Percentiles rank a stretch among this genome's conserved stretches.
Evolutionary conservation across 768 basidiomycete species (phyloP).

Genomic region (Boletus bicolor): DNA sequence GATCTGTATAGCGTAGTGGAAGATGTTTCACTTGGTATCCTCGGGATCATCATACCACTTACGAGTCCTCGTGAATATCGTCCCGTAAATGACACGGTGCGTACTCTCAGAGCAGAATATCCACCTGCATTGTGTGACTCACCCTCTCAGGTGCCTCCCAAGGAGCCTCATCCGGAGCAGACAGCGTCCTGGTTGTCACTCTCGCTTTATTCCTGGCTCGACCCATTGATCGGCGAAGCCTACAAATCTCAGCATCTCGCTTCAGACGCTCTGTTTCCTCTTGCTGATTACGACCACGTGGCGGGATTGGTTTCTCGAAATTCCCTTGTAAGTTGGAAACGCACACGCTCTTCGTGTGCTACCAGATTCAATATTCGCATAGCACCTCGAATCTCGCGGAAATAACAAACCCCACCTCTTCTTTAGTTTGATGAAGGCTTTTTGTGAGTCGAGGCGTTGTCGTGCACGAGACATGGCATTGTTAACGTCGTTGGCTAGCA

Average conservation of each 20-base stretch:
- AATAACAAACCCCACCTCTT: neutral
- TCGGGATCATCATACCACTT: constrained; percentile 9
- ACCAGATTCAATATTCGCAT: neutral
- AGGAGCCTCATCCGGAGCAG: constrained; percentile 32
- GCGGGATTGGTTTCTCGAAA: constrained; percentile 30
- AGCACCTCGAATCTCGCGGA: neutral
- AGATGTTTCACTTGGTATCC: neutral
- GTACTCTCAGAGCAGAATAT: neutral
- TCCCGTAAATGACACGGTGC: neutral
- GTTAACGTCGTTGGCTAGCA: neutral
- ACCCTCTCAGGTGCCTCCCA: neutral
- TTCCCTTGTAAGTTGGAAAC: constrained; percentile 25
- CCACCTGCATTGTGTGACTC: constrained; percentile 4
- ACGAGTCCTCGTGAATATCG: neutral
- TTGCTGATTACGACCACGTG: constrained; percentile 46
- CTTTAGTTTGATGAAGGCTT: constrained; percentile 1
- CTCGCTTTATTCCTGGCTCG: constrained; percentile 50
- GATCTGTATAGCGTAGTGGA: neutral
- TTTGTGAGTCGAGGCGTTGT: constrained; percentile 1
- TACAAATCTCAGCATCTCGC: constrained; percentile 41
- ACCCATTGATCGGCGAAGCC: constrained; percentile 44
- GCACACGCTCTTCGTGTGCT: neutral
- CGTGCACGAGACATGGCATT: neutral
- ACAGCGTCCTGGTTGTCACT: constrained; percentile 35
- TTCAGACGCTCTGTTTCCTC: constrained; percentile 40